Evolutionary conservation across 2,329 filamentous ascomycete genomes (phyloP).

Genomic region (Myriosclerotinia curreyana): DNA sequence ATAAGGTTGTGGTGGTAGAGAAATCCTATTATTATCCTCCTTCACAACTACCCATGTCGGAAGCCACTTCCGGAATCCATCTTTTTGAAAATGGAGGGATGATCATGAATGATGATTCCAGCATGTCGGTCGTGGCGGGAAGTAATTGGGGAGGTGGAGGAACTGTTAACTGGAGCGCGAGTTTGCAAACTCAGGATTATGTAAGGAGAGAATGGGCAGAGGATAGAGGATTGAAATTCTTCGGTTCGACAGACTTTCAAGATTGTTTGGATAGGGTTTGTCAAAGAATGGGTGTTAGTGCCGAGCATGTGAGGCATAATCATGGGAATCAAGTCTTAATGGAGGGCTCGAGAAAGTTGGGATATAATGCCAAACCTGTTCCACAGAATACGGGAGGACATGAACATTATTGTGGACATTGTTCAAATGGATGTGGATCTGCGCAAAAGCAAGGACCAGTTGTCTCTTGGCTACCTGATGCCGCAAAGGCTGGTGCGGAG

Average conservation of each 20-base stretch:
- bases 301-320: conserved; percentile 67
- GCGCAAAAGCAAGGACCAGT: conserved; percentile 76
- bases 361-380: conserved; percentile 65
- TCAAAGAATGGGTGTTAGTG: conserved; percentile 70
- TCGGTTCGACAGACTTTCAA: conserved; percentile 71
- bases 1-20: conserved; percentile 75
- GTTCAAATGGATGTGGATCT: conserved; percentile 58
- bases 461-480: conserved; percentile 75
- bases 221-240: conserved; percentile 63
- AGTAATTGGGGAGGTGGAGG: conserved; percentile 82
- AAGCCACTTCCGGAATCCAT: conserved; percentile 56
- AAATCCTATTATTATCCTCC: conserved; percentile 76
- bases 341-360: conserved; percentile 70
- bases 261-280: conserved; percentile 77
- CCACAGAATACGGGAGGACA: conserved; percentile 76
- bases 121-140: conserved; percentile 62
- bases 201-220: conserved; percentile 81
- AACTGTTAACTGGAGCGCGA: conserved; percentile 79
- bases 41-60: conserved; percentile 70
- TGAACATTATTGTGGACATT: conserved; percentile 71
- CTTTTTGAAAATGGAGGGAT: conserved; percentile 69
- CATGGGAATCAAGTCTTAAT: conserved; percentile 68
- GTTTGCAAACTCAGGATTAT: conserved; percentile 64
- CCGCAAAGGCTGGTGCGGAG: conserved; percentile 69
- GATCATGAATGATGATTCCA: conserved; percentile 53